Evolutionary conservation across 2,329 filamentous ascomycete genomes (phyloP).

Genomic region (Hypoxylon sp.): DNA sequence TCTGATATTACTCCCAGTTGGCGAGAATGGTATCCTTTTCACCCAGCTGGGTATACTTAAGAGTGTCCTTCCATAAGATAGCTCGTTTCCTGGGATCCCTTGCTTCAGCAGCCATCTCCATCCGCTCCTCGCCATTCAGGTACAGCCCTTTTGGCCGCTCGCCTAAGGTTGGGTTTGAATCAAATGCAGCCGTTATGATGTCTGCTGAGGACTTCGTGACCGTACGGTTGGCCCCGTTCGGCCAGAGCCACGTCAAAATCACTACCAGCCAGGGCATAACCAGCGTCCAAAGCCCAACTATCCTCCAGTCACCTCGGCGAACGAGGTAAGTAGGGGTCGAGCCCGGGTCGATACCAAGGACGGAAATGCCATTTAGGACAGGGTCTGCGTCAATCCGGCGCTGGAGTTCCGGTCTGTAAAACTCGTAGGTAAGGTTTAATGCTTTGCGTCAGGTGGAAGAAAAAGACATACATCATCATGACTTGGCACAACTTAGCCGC

Average conservation of each 20-base stretch:
- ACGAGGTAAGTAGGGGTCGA: constrained; percentile 27
- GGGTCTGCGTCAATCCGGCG: constrained; percentile 40
- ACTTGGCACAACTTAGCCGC: constrained; percentile 50
- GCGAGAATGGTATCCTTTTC: not conserved
- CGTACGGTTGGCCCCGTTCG: constrained; percentile 23
- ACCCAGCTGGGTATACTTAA: not conserved
- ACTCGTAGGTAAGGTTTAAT: not conserved
- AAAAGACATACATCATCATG: constrained; percentile 50
- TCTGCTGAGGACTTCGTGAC: constrained; percentile 11
- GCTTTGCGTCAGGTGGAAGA: not conserved
- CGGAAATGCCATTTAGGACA: constrained; percentile 40
- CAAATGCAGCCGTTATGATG: constrained; percentile 10
- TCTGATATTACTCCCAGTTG: not conserved
- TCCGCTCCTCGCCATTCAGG: constrained; percentile 11
- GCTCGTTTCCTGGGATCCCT: constrained; percentile 16
- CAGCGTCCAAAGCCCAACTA: constrained; percentile 30
- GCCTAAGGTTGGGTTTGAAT: not conserved
- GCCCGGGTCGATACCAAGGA: constrained; percentile 49
- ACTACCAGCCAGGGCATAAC: constrained; percentile 18
- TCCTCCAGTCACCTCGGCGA: constrained; percentile 39
- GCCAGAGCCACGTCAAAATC: constrained; percentile 13
- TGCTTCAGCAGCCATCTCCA: constrained; percentile 21
- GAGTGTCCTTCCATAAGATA: constrained; percentile 22
- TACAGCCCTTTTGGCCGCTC: constrained; percentile 13
- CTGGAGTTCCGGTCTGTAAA: constrained; percentile 45